Conservation (phyloP, 2,329 filamentous ascomycete genomes). For the Verticillium longisporum region DNA sequence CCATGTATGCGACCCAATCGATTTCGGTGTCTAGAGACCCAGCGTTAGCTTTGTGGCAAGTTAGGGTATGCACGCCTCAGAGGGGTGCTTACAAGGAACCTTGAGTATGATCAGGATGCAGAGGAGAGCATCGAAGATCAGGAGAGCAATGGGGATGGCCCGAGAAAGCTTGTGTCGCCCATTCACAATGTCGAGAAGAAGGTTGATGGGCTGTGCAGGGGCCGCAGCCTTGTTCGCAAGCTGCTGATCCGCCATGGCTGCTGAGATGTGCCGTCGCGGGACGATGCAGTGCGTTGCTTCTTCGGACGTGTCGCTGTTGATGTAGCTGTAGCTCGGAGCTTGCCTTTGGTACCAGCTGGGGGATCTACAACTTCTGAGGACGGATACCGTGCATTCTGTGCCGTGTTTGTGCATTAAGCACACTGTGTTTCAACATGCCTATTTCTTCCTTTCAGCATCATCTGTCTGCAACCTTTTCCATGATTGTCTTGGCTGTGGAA, state of each 20-base stretch:
- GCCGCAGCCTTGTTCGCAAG: slow-evolving; percentile 3
- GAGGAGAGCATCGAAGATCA: slow-evolving; percentile 64
- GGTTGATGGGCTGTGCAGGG: slow-evolving; percentile 4
- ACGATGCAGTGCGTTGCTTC: background rate
- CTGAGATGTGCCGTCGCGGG: background rate
- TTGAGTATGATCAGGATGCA: slow-evolving; percentile 72
- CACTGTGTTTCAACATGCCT: too few relatives aligned
- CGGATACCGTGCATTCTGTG: too few relatives aligned
- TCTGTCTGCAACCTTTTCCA: too few relatives aligned
- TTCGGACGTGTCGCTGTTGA: too few relatives aligned
- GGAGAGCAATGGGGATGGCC: slow-evolving; percentile 51
- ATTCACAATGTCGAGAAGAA: slow-evolving; percentile 35
- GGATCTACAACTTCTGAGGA: too few relatives aligned
- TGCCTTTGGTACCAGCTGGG: background rate
- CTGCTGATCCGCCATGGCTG: slow-evolving; percentile 8
- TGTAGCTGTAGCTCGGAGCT: background rate
- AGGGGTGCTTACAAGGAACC: slow-evolving; percentile 62
- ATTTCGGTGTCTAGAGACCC: slow-evolving; percentile 75
- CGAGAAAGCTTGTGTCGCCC: slow-evolving; percentile 43
- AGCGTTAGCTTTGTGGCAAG: background rate
- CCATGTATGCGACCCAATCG: slow-evolving; percentile 96
- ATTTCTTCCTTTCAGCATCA: too few relatives aligned
- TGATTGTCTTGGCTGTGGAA: too few relatives aligned
- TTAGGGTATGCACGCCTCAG: background rate
- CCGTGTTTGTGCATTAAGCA: too few relatives aligned